Evolutionary conservation across 345 rosid species (phyloP).

Genomic region (Eucalyptus tenuipes): DNA sequence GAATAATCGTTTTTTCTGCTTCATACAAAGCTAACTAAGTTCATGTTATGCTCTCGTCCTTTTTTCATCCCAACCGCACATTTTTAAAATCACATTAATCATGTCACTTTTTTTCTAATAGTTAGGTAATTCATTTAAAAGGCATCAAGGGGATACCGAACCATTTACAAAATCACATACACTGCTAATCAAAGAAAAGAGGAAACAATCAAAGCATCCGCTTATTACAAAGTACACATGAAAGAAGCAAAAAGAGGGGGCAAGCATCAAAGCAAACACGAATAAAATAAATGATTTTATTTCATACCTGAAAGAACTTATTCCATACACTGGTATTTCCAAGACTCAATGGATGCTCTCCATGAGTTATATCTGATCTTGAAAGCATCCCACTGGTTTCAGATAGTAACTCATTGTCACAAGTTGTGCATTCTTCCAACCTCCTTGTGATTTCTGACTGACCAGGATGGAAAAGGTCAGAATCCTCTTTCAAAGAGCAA

Average conservation of each 20-base stretch:
- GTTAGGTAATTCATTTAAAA: neutral
- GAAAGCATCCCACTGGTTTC: conserved; percentile 56
- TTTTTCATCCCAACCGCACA: neutral
- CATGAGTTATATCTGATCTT: conserved; percentile 68
- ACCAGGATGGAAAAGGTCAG: conserved; percentile 73
- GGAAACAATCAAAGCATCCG: neutral
- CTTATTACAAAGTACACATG: neutral
- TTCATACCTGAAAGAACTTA: conserved; percentile 79
- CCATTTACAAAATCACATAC: neutral
- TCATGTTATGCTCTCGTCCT: neutral
- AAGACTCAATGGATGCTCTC: conserved; percentile 94
- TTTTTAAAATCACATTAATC: neutral
- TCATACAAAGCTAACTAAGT: neutral
- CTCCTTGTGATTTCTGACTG: conserved; percentile 91
- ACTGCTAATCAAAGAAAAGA: neutral
- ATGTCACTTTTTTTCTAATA: neutral
- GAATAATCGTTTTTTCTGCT: neutral
- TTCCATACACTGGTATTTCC: conserved; percentile 93
- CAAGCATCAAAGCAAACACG: neutral
- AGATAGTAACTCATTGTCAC: conserved; percentile 20
- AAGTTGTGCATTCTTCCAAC: conserved; percentile 42
- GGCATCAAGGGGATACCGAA: neutral
- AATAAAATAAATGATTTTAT: neutral
- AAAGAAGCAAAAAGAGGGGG: neutral
- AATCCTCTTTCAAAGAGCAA: conserved; percentile 1